Base-by-base conservation (phyloP, 257 asterid species). In the Scutellaria galericulata region DNA sequence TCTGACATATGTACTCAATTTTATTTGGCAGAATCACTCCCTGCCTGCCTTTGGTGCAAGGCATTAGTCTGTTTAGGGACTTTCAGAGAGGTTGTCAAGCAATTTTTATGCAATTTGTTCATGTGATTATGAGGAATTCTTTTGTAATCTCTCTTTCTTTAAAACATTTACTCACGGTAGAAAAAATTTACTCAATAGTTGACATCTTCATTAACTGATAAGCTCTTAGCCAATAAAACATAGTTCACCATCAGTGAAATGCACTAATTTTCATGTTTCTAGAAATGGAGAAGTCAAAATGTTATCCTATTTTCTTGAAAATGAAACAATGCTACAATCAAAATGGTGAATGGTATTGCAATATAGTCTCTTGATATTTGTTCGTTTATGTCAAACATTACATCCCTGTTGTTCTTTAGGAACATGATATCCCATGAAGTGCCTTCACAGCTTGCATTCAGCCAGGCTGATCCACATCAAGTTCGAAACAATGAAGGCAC, bases 401-500 rank as follows among this genome's bases (percentile, higher is more conserved):
- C 63, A 24, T 63, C 52, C 55, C 47, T 67, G 57, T 57, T 75
- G 59, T 67, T 79, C 66, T 76, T 81, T 83, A 90, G 98, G 88
- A 84, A 71, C 64, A 58, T 77, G 66, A 73, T 76, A 63, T 58
- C 81, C 66, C 84, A 57, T 70, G 89, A 86, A 77, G 78, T 75
- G 74, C 79, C 89, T 70, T 73, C 87, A 45, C 88, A 76, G 59
- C 80, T 63, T 66, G 75, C 78, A 12, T 76, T 78, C 74, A 79
- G 69, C 85, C 83, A 63, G 68, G 86, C 65, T 62, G 88, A 81
- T 72, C 62, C 73, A 66, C 82, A 80, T 80, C 73, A 77, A 70
- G 77, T 69, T 79, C 83, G 76, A 61, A 72, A 62, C 39, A 78
- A 66, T 63, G 96, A 90, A 69, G 96, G 83, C 73, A 65, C 85